A percentile compares a stretch with the other conserved stretches of the same genome.
phyloP scores from a whole-genome alignment of 345 rosid genomes.

The Noccaea bulbosa region DNA sequence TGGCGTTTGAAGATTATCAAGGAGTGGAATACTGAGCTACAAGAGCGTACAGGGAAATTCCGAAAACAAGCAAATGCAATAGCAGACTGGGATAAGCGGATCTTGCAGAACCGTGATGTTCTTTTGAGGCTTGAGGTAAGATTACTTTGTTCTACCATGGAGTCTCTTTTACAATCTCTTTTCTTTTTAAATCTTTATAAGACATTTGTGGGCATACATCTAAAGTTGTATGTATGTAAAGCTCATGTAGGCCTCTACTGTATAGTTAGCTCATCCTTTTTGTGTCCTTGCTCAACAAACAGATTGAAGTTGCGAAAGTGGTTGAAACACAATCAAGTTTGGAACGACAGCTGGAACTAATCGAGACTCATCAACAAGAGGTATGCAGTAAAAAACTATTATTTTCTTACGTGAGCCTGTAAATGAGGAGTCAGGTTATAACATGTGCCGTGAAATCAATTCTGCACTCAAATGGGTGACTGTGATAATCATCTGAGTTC shows the following conservation, averaged over 20 bases:
- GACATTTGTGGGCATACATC: constrained; percentile 13
- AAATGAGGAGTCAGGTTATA: constrained; percentile 1
- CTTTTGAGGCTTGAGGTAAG: constrained; percentile 96
- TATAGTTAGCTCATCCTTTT: constrained; percentile 23
- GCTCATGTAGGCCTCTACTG: constrained; percentile 17
- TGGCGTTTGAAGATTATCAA: constrained; percentile 72
- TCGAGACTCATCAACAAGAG: constrained; percentile 98
- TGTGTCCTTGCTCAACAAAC: constrained; percentile 34
- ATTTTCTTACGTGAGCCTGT: constrained; percentile 8
- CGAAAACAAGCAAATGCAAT: constrained; percentile 90
- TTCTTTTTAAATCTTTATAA: constrained; percentile 1
- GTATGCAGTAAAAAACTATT: constrained; percentile 46
- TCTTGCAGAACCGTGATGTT: constrained; percentile 94
- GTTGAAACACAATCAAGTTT: constrained; percentile 85
- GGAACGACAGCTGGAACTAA: constrained; percentile 88
- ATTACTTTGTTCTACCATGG: not conserved
- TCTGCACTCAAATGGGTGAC: not conserved
- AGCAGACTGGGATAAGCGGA: constrained; percentile 98
- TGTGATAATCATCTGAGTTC: constrained; percentile 4
- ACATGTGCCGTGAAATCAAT: not conserved
- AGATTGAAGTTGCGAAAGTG: constrained; percentile 99
- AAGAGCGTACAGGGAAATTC: constrained; percentile 90
- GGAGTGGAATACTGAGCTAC: constrained; percentile 95
- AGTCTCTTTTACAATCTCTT: constrained; percentile 10
- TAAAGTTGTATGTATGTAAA: not conserved